Conservation (phyloP, 345 rosid species). For the Salix udensis region DNA sequence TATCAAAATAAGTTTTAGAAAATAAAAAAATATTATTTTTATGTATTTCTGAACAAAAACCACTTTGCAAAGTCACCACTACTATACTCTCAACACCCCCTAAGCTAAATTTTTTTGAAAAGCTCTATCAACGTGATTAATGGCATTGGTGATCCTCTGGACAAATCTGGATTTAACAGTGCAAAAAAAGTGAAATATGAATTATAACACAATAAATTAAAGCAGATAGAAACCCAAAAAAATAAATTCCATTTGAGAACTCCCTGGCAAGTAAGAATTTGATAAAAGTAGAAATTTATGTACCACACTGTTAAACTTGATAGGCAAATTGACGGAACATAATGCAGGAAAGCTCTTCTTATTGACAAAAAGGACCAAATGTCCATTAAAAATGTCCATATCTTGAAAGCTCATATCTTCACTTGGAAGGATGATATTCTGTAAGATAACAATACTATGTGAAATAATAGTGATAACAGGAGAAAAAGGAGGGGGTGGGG, state of each 20-base stretch:
- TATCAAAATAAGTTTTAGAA: too few relatives aligned
- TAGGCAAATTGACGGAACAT: slow-evolving; percentile 69
- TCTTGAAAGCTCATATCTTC: slow-evolving; percentile 64
- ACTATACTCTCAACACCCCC: too few relatives aligned
- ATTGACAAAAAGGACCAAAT: slow-evolving; percentile 61
- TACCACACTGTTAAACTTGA: slow-evolving; percentile 49
- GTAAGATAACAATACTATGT: slow-evolving; percentile 12
- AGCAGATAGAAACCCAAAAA: too few relatives aligned
- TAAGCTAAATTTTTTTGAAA: too few relatives aligned
- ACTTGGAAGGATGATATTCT: slow-evolving; percentile 64
- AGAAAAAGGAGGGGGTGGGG: neutral
- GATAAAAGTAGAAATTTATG: slow-evolving; percentile 2
- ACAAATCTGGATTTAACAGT: too few relatives aligned
- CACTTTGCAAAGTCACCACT: too few relatives aligned
- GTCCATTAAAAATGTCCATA: slow-evolving; percentile 74
- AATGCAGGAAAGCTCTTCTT: slow-evolving; percentile 53
- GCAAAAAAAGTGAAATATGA: too few relatives aligned
- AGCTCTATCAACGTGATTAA: too few relatives aligned
- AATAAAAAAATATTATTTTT: too few relatives aligned
- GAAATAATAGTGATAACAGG: neutral
- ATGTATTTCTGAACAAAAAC: too few relatives aligned
- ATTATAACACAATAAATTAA: too few relatives aligned
- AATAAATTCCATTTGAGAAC: neutral
- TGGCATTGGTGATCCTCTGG: too few relatives aligned
- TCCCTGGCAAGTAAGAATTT: neutral